Evolutionary conservation across 2,329 filamentous ascomycete genomes (phyloP).

Genomic region (Annulohypoxylon truncatum): DNA sequence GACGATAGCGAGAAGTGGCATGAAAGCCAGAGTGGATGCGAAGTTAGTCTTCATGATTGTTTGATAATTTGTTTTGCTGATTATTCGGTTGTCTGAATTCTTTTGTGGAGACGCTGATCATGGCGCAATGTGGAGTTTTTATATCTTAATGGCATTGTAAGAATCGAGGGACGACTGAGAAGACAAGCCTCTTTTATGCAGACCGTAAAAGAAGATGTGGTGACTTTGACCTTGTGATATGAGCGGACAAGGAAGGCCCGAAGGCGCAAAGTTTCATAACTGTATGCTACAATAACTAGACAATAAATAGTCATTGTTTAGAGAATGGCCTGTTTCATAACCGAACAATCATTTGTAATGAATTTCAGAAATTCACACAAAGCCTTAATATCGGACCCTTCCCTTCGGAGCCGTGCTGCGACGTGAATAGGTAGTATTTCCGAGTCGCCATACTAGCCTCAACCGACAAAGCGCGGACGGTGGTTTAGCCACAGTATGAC

Average conservation of each 20-base stretch:
- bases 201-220: not conserved
- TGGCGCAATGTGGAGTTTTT: conserved; percentile 11
- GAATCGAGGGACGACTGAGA: not conserved
- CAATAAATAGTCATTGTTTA: conserved; percentile 7
- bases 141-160: conserved; percentile 21
- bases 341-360: not conserved
- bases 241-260: not conserved
- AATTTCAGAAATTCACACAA: not conserved
- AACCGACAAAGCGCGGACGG: not conserved
- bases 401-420: not conserved
- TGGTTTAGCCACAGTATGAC: not conserved
- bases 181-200: not conserved
- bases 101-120: not conserved
- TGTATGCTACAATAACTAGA: not conserved
- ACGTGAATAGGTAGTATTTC: not conserved
- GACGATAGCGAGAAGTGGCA: conserved; percentile 24
- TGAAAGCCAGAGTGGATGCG: conserved; percentile 23
- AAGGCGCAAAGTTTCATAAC: not conserved
- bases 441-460: not conserved
- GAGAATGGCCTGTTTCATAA: not conserved
- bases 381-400: not conserved
- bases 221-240: conserved; percentile 6
- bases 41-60: conserved; percentile 30
- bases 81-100: not conserved
- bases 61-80: not conserved